phyloP scores from a whole-genome alignment of 352 stramenopile genomes.

The Aphanomyces euteiches region DNA sequence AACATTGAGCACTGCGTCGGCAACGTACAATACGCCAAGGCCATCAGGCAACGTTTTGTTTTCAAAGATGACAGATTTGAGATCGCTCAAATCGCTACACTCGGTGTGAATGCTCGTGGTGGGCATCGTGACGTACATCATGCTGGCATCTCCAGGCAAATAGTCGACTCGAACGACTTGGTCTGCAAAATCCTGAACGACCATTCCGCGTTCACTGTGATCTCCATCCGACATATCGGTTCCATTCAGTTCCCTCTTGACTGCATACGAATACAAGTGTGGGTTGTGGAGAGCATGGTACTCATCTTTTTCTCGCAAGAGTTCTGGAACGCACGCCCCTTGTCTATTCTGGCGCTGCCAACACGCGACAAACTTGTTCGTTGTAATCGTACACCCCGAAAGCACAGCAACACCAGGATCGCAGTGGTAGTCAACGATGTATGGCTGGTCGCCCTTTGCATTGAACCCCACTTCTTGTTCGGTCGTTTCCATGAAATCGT shows the following conservation, averaged over 20 bases:
- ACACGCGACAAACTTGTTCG: not conserved
- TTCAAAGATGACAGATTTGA: not conserved
- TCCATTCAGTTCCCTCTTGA: not conserved
- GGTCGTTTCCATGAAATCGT: not conserved
- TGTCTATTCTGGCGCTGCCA: not conserved
- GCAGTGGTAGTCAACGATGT: not conserved
- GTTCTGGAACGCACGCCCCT: not conserved
- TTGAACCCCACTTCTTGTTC: not conserved
- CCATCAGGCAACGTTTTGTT: not conserved
- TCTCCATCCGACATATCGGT: not conserved
- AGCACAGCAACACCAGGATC: not conserved
- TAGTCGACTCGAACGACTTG: not conserved
- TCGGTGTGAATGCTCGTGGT: not conserved
- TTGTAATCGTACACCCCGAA: not conserved
- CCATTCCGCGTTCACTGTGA: not conserved
- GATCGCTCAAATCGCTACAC: slow-evolving; percentile 4
- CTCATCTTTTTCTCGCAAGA: not conserved
- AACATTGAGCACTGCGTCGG: not conserved
- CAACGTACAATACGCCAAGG: not conserved
- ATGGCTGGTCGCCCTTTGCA: not conserved
- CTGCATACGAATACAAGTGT: not conserved
- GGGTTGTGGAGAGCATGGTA: not conserved
- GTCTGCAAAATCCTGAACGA: not conserved
- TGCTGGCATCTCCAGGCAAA: not conserved
- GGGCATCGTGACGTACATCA: not conserved